Evolutionary conservation across 2,329 filamentous ascomycete species (phyloP).

Genomic region (Calonectria pseudoreteaudii): DNA sequence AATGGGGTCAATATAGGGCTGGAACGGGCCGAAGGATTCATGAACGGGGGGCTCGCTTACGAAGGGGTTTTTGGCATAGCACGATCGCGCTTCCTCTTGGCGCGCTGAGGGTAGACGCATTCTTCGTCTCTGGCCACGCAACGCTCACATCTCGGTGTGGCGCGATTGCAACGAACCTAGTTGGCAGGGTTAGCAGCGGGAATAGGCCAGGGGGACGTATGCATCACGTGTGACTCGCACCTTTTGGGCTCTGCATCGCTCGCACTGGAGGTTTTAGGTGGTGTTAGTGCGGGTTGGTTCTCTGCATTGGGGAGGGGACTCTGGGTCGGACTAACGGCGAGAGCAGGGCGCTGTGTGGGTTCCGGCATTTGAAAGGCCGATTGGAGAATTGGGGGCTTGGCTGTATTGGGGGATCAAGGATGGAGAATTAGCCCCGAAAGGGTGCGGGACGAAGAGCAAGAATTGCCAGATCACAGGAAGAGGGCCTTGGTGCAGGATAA

Average conservation of each 20-base stretch:
- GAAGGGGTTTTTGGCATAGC: neutral
- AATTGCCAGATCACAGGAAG: neutral
- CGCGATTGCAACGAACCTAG: neutral
- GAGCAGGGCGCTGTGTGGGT: neutral
- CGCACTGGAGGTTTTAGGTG: neutral
- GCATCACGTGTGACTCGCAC: neutral
- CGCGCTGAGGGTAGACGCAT: neutral
- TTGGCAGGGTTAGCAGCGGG: neutral
- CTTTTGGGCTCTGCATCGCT: slow-evolving; percentile 2
- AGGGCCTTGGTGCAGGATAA: slow-evolving; percentile 2
- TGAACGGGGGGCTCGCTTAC: neutral
- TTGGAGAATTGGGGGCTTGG: neutral
- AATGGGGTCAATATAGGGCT: neutral
- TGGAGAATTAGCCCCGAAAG: neutral
- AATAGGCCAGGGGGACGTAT: neutral
- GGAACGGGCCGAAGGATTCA: neutral
- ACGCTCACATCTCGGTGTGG: neutral
- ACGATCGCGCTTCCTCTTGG: neutral
- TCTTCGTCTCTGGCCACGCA: neutral
- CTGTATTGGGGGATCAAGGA: neutral
- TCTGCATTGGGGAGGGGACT: neutral
- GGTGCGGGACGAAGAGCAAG: neutral
- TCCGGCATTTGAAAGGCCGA: neutral
- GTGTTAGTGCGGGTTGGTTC: neutral
- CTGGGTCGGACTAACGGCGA: neutral